Evolutionary conservation across 2,329 filamentous ascomycete genomes (phyloP), one percentile per base, ranked within the genome.

Genomic region (Clarireedia monteithiana): DNA sequence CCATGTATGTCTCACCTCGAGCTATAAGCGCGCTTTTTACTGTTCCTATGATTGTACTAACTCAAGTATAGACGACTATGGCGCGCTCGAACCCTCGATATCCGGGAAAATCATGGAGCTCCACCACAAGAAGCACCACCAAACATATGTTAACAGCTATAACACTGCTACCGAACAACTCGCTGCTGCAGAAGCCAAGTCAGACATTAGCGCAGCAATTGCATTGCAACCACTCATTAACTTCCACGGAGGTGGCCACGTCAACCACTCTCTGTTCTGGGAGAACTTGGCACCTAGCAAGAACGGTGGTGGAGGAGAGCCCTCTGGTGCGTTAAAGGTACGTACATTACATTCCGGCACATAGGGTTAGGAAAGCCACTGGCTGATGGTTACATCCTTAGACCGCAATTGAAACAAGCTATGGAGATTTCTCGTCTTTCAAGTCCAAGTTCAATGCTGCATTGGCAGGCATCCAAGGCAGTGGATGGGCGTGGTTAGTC

Each of bases 51-150:
- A 2, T 36, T 44, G 7, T 36, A 20, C 48, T 60, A 50, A 62
- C 39, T 52, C 24, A 3, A 4, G 4, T 14, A 36, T 63, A 96
- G 92, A 97, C 72, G 94, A 96, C 80, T 99, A 96, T 74, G 89
- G 87, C 70, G 94, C 91, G 52, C 90, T 99, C 67, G 94, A 99
- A 77, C 83, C 83, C 50, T 70, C 78, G 68, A 84, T 96, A 76
- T 91, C 87, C 49, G 87, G 88, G 72, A 84, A 94, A 75, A 96
- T 96, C 77, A 96, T 96, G 91, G 89, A 95, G 77, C 83, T 95
- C 47, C 91, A 96, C 80, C 88, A 96, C 82, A 85, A 82, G 76
- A 92, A 91, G 75, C 91, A 96, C 80, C 91, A 96, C 78, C 85
- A 92, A 74, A 91, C 91, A 68, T 96, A 96, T 72, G 89, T 96